Base-by-base conservation (phyloP, 768 basidiomycete species). In the Amanita pseudoporphyria region DNA sequence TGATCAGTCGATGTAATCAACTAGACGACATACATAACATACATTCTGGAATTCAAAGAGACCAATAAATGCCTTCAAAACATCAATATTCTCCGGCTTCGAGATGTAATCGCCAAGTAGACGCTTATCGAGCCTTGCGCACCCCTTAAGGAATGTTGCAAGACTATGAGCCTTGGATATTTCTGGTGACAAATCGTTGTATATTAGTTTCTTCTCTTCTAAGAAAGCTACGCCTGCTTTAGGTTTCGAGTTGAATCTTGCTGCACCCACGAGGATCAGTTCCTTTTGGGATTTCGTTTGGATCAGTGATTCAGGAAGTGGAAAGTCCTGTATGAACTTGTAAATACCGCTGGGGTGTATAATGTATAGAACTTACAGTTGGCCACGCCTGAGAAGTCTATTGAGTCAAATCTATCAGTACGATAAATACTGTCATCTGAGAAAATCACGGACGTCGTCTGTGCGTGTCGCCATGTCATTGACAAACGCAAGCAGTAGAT, bases 21-120 rank as follows among this genome's bases (percentile, higher is more conserved):
- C 26, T 40, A 7, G 14, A 43, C 24, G 42, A 16, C 35, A 41
- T 32, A 47, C 22, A 41, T 48, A 3, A 69, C 81, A 59, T 56
- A 94, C 95, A 54, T 84, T 75, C 59, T 82, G 79, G 65, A 97
- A 98, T 63, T 96, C 87, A 59, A 96, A 94, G 31, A 93, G 67
- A 9, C 74, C 74, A 60, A 99, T 81, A 65, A 93, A 98, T 16
- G 87, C 87, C 62, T 80, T 88, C 44, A 98, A 67, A 1, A 97
- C 62, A 4, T 89, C 90, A 13, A 84, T 60, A 57, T 93, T 90
- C 41, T 96, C 93, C 9, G 88, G 87, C 53, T 81, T 81, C 5
- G 92, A 93, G 42, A 98, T 78, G 63, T 81, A 98, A 60, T 98
- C 96, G 2, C 96, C 96, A 0, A 99, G 71, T 1, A 95, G 66